Base-by-base conservation (phyloP, 192 early-diverging fungal genomes). In the Umbelopsis isabellina region DNA sequence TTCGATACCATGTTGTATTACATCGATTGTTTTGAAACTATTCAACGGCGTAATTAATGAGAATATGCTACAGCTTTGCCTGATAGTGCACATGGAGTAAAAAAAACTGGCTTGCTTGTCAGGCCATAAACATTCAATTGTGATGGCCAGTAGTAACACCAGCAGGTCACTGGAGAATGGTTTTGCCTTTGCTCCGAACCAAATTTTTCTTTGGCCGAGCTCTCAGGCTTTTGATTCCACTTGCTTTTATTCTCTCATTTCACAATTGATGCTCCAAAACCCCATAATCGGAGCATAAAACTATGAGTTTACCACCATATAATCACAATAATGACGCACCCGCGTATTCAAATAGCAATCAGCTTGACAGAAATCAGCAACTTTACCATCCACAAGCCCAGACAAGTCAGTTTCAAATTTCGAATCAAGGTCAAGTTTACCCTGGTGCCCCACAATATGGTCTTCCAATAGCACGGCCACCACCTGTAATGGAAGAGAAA, bases 181-280 rank as follows among this genome's bases (percentile, higher is more conserved):
- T 49, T 61, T 61, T 61, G n/a, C 30, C 55, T 12, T 33, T 25
- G 55, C 55, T 61, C 55, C 55, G 55, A 61, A 61, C 33, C 23
- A 61, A 61, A 61, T 27, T 61, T 61, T 61, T 61, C 55, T 61
- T 25, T 35, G 37, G 55, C 55, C 55, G 55, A 16, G 16, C 9
- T 18, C 10, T 35, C 25, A 18, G 30, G 55, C 30, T 61, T 6
- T 6, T 22, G 4, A 25, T 13, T 16, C 4, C 12, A 30, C 5
- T 61, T 61, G 55, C 37, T 5, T 4, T 16, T n/a, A 61, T 61
- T 61, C 16, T 61, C 16, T 27, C 11, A n/a, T 30, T 61, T 7
- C 13, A 25, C 33, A 12, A 13, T 61, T 61, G 30, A 61, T 61
- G 55, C 18, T 2, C 8, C 15, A 25, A 61, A 25, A 15, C 33